A percentile compares a stretch with the other conserved stretches of the same genome.
phyloP scores from a whole-genome alignment of 805 yeast species.

The Candida montana region DNA sequence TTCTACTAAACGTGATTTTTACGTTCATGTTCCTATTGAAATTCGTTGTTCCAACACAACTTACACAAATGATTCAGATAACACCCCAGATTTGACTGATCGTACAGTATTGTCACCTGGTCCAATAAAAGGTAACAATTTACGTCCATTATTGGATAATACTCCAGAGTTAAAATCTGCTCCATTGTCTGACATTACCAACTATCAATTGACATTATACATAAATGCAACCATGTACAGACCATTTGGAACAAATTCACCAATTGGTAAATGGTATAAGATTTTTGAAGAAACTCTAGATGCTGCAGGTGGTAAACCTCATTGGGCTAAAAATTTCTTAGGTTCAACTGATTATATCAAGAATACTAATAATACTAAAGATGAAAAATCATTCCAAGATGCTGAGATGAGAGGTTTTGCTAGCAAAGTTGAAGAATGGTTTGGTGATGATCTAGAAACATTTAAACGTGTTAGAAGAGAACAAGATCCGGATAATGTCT shows the following conservation, averaged over 20 bases:
- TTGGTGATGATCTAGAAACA: conserved; percentile 58
- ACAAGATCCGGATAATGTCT: conserved; percentile 78
- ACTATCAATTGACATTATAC: conserved; percentile 77
- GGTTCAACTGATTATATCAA: conserved; percentile 42
- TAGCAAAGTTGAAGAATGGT: conserved; percentile 67
- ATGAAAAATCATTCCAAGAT: conserved; percentile 40
- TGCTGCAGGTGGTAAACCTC: conserved; percentile 88
- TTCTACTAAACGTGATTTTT: conserved; percentile 54
- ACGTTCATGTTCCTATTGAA: conserved; percentile 93
- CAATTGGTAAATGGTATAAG: conserved; percentile 74
- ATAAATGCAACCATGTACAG: conserved; percentile 94
- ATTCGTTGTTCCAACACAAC: conserved; percentile 90
- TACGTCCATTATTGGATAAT: conserved; percentile 76
- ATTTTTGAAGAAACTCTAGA: conserved; percentile 75
- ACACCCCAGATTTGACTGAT: conserved; percentile 42
- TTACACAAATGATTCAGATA: conserved; percentile 20
- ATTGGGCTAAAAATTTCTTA: conserved; percentile 95
- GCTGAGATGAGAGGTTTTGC: conserved; percentile 81
- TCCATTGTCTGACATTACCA: conserved; percentile 41
- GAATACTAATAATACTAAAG: conserved; percentile 21
- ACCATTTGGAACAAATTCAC: conserved; percentile 77
- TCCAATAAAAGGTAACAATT: conserved; percentile 76
- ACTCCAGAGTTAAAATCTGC: conserved; percentile 65
- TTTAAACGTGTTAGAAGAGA: conserved; percentile 61
- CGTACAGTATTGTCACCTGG: conserved; percentile 59